Percentiles rank a stretch among this genome's conserved stretches.
Evolutionary conservation across 2,329 filamentous ascomycete species (phyloP).

Genomic region (Aureobasidium musti): DNA sequence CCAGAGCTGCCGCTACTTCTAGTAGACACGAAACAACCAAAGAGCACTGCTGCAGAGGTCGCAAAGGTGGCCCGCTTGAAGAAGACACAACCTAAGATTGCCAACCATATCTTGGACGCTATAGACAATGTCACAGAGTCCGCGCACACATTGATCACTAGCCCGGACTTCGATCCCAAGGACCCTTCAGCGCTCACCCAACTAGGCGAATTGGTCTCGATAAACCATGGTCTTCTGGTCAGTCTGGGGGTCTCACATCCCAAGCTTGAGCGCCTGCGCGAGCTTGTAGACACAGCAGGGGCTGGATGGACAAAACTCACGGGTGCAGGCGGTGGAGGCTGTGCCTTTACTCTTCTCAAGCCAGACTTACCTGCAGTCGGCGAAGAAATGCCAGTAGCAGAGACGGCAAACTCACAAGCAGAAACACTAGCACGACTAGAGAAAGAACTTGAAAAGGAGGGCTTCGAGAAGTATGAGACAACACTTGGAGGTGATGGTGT

Average conservation of each 20-base stretch:
- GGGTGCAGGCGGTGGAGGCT: conserved; percentile 91
- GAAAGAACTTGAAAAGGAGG: conserved; percentile 57
- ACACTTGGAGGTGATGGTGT: conserved; percentile 92
- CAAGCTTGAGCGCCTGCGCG: conserved; percentile 84
- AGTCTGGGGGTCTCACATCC: conserved; percentile 93
- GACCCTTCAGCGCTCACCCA: conserved; percentile 66
- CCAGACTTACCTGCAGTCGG: conserved; percentile 50
- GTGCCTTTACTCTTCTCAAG: conserved; percentile 86
- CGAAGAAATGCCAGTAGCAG: conserved; percentile 25
- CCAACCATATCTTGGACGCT: conserved; percentile 77
- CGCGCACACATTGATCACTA: conserved; percentile 56
- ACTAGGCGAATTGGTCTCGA: conserved; percentile 83
- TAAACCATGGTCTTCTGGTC: conserved; percentile 93
- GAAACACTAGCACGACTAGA: conserved; percentile 61
- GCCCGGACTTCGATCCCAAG: conserved; percentile 67
- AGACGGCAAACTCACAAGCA: conserved; percentile 5
- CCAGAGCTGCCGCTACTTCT: conserved; percentile 88
- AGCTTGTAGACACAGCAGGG: conserved; percentile 82
- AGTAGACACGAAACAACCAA: conserved; percentile 84
- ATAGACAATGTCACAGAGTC: conserved; percentile 73
- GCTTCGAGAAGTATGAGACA: conserved; percentile 82
- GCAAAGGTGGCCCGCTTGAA: conserved; percentile 78
- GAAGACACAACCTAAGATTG: conserved; percentile 71
- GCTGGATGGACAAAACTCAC: conserved; percentile 98
- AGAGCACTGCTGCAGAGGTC: conserved; percentile 83